A percentile compares a stretch with the other conserved stretches of the same genome.
phyloP scores from a whole-genome alignment of 106 monocot genomes.

The Dioscorea zingiberensis region DNA sequence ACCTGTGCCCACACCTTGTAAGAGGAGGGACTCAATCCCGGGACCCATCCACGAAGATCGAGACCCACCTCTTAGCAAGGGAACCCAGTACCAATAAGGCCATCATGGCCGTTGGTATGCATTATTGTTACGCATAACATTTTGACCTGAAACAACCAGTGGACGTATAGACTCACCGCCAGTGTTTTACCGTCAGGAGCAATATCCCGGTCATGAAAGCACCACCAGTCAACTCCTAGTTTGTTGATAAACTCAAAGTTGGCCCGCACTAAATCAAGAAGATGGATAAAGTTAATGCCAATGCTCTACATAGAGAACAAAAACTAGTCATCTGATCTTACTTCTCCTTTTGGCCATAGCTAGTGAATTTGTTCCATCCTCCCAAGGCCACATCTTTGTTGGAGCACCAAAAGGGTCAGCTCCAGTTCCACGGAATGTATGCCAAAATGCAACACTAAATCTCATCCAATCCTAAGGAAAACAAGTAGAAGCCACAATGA shows the following conservation, averaged over 20 bases:
- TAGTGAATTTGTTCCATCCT: constrained; percentile 90
- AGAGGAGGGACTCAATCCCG: too few species aligned
- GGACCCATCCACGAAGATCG: too few species aligned
- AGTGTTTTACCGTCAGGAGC: constrained; percentile 96
- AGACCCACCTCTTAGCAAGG: too few species aligned
- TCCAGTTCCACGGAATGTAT: constrained; percentile 92
- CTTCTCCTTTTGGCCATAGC: constrained; percentile 96
- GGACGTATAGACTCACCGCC: constrained; percentile 27
- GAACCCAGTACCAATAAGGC: too few species aligned
- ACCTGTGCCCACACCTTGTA: too few species aligned
- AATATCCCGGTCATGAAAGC: constrained; percentile 98
- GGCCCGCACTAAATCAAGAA: constrained; percentile 60
- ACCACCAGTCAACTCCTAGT: constrained; percentile 91
- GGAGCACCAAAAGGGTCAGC: constrained; percentile 91
- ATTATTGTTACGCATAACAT: too few species aligned
- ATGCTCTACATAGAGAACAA: neutral
- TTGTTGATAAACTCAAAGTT: constrained; percentile 95
- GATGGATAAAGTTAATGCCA: neutral
- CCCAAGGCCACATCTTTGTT: constrained; percentile 96
- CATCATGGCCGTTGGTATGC: too few species aligned
- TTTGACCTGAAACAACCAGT: neutral
- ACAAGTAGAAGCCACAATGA: neutral
- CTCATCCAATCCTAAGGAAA: constrained; percentile 80
- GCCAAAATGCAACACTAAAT: constrained; percentile 99
- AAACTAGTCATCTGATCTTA: constrained; percentile 23